These are phyloP conservation scores for Mentha longifolia DNA, from an alignment of 257 asterid genomes.

Conservation along the genomic window DNA sequence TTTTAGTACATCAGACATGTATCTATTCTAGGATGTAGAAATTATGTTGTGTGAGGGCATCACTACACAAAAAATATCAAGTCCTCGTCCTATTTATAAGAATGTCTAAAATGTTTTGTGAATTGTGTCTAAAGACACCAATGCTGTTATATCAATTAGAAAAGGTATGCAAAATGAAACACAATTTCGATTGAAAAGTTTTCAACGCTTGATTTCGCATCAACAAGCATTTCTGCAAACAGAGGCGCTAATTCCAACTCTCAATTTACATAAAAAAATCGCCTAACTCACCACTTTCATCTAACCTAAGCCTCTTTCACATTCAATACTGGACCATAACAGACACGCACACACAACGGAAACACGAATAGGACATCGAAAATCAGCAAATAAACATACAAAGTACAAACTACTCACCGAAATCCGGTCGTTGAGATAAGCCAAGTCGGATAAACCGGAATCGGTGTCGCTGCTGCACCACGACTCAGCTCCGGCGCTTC, in stretches of 20 bases:
- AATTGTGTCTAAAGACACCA: not conserved
- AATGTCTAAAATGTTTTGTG: not conserved
- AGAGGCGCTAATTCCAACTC: constrained; percentile 4
- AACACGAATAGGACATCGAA: not conserved
- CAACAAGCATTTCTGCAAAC: not conserved
- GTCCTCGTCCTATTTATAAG: not conserved
- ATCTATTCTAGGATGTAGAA: no score
- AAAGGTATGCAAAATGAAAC: not conserved
- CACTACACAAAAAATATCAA: not conserved
- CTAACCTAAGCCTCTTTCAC: constrained; percentile 8
- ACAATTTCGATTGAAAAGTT: not conserved
- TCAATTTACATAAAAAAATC: not conserved
- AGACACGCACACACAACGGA: not conserved
- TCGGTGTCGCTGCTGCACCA: constrained; percentile 51
- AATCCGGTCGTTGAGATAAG: constrained; percentile 46
- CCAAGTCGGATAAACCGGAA: constrained; percentile 47
- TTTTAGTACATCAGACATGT: no score
- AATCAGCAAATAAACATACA: not conserved
- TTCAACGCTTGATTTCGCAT: constrained; percentile 14
- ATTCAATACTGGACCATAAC: not conserved
- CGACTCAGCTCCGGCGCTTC: constrained; percentile 45
- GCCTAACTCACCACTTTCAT: constrained; percentile 16
- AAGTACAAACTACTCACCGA: constrained; percentile 36
- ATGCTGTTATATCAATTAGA: not conserved
- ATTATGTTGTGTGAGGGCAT: no score